These are phyloP conservation scores for Cucurbita argyrosperma DNA, from an alignment of 306 rosid genomes.

Conservation along the genomic window DNA sequence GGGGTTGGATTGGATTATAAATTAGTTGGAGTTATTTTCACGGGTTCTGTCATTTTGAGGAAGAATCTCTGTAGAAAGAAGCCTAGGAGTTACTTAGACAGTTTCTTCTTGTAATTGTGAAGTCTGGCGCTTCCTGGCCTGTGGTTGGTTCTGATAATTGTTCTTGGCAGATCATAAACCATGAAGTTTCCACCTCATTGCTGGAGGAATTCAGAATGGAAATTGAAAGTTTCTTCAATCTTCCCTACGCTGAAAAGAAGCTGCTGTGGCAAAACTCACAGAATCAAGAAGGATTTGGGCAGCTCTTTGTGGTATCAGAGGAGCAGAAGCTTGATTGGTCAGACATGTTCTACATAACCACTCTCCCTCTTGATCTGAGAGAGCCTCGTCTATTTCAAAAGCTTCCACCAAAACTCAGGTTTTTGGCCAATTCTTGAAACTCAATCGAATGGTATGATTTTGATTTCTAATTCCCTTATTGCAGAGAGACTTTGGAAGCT, in stretches of 20 bases:
- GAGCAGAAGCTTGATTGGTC: constrained; percentile 34
- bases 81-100: background rate
- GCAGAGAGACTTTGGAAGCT: constrained; percentile 14
- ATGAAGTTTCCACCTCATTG: constrained; percentile 15
- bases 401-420: constrained; percentile 24
- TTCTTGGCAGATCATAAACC: constrained; percentile 12
- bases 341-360: constrained; percentile 22
- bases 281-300: constrained; percentile 26
- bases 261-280: constrained; percentile 19
- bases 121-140: background rate
- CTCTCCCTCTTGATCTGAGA: constrained; percentile 12
- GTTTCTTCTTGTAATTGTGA: background rate
- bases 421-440: background rate
- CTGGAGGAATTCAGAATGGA: constrained; percentile 14
- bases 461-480: background rate
- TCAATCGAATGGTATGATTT: background rate
- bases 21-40: too few species aligned
- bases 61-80: background rate
- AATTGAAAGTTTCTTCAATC: constrained; percentile 12
- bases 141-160: background rate
- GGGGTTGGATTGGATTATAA: too few species aligned
- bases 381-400: constrained; percentile 8
- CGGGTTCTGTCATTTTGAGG: background rate
- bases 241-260: constrained; percentile 22
- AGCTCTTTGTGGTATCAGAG: constrained; percentile 21